Evolutionary conservation across 2,329 filamentous ascomycete genomes (phyloP), one percentile per base, ranked within the genome.

Genomic region (Xylariaceae sp.): DNA sequence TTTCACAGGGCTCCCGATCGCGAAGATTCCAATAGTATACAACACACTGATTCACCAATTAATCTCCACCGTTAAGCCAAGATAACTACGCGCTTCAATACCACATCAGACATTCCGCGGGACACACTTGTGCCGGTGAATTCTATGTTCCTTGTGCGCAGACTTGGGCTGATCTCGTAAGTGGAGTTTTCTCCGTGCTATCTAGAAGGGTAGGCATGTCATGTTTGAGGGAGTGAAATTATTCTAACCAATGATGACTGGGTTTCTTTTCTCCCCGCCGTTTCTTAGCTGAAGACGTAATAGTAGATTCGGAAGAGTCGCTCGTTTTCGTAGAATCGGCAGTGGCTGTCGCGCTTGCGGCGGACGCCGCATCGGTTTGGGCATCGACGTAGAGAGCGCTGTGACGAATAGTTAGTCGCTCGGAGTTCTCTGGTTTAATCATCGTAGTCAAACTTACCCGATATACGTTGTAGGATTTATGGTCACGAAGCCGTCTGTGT

Each of bases 401-500:
- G 19, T 16, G 37, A 6, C 19, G 9, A 30, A 32, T 8, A 32
- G 43, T 58, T 49, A 54, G 51, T 51, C 13, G 32, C 3, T 34
- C 32, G 9, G 32, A 7, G 32, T 13, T 2, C 13, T 13, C 3
- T 34, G 7, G 1, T 34, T 5, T 16, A 34, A 15, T 22, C 6
- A 15, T 43, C 4, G n/a, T 5, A 18, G 6, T 10, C 5, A 40
- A 26, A 61, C 64, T 63, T 51, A 67, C 65, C 65, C 65, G 2
- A 54, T 52, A 37, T 64, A 67, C 1, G 37, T 46, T 1, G 65
- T 66, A 26, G 66, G 64, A 15, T 67, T 65, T 5, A 62, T 59
- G 1, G 67, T 69, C 19, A 64, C 41, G 48, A 67, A 67, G 2
- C 67, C 66, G 1, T 62, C 54, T 3, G 60, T 64, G n/a, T 69